Evolutionary conservation across 2,329 filamentous ascomycete genomes (phyloP).

Genomic region (Cyphellophora attinorum): DNA sequence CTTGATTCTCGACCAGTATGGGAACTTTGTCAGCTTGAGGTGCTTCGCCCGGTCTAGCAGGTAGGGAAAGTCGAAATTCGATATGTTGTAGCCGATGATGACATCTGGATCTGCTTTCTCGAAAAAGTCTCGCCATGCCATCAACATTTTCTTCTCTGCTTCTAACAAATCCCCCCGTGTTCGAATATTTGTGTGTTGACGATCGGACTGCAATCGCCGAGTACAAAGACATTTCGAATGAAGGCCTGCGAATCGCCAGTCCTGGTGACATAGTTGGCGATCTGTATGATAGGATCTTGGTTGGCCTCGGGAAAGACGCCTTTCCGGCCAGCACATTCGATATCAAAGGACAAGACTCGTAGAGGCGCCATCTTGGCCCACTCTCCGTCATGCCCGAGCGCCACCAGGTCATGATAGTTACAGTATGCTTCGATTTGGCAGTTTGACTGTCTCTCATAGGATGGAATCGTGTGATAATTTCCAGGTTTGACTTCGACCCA

Average conservation of each 20-base stretch:
- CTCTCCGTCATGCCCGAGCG: constrained; percentile 81
- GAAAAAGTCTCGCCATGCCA: constrained; percentile 82
- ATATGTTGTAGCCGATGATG: constrained; percentile 97
- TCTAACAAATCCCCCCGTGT: constrained; percentile 42
- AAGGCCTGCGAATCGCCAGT: constrained; percentile 96
- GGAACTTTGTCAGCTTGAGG: constrained; percentile 69
- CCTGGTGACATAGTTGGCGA: constrained; percentile 87
- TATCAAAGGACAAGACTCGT: constrained; percentile 91
- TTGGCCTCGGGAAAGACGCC: constrained; percentile 93
- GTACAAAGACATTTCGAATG: constrained; percentile 88
- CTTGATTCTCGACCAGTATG: constrained; percentile 76
- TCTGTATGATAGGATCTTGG: constrained; percentile 91
- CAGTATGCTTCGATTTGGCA: constrained; percentile 92
- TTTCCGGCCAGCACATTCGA: constrained; percentile 95
- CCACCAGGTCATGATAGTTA: constrained; percentile 71
- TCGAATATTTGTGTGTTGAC: constrained; percentile 89
- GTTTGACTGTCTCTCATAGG: constrained; percentile 67
- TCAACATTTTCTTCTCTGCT: constrained; percentile 83
- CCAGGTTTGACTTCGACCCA: constrained; percentile 81
- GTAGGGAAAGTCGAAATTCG: constrained; percentile 98
- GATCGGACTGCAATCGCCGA: constrained; percentile 85
- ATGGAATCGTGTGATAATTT: constrained; percentile 61
- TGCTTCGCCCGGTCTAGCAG: constrained; percentile 79
- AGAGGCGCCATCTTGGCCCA: constrained; percentile 98
- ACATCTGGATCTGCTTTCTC: constrained; percentile 89